Evolutionary conservation across 495 filamentous ascomycete species (phyloP), one percentile per base, ranked within the genome.

Genomic region (Neurospora cerealis): DNA sequence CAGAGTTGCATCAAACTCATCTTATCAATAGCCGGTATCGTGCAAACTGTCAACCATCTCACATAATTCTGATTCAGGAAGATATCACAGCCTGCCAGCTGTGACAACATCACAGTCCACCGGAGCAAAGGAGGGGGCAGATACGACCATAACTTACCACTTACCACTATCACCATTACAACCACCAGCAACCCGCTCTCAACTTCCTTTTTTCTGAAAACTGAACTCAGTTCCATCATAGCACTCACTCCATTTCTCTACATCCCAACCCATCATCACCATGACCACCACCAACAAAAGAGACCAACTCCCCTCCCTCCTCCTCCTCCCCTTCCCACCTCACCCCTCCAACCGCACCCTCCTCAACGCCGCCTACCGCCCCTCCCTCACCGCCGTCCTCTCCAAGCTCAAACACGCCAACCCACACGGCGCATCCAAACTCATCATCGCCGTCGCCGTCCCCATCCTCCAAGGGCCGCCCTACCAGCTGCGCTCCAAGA

Each of bases 271-370:
- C n/a, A 71, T 11, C 39, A 0, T 28, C 40, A 71, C 40, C 70
- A 71, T 34, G 44, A 7, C 70, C 21, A 21, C n/a, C 42, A 73
- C 37, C 32, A 78, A 74, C 74, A 44, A 62, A 39, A 73, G 75
- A 9, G 72, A 81, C 34, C 71, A 77, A 13, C 75, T 78, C 42
- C 85, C 86, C 19, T 87, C 86, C 62, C 84, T 91, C 36, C 81
- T 90, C 6, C 83, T 91, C 19, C 85, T 91, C 72, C 87, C 89
- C 41, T 86, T 86, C 70, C 85, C 87, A 42, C 88, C 89, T 19
- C 54, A 32, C 37, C 85, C 85, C 5, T 78, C 82, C 15, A 83
- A 78, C 62, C 81, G 82, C 73, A 75, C 79, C 11, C 76, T 84
- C 7, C 79, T 92, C 71, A 83, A 84, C 48, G 85, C 87, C n/a